phyloP scores from a whole-genome alignment of 2,329 filamentous ascomycete genomes.

The Gnomoniopsis smithogilvyi region DNA sequence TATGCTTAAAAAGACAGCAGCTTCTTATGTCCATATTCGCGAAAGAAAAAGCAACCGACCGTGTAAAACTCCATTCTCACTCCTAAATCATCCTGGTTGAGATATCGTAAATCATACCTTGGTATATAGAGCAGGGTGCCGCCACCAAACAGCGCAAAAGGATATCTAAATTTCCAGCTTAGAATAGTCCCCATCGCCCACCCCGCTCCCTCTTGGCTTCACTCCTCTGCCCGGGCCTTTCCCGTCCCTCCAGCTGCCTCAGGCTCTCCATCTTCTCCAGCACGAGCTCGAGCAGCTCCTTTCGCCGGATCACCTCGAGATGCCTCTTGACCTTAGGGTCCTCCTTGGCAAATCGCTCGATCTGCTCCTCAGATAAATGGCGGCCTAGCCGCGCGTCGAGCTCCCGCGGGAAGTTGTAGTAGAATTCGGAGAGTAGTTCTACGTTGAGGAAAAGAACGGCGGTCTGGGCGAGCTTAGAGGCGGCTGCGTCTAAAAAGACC shows the following conservation, averaged over 20 bases:
- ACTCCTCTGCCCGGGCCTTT: constrained; percentile 47
- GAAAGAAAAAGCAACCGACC: not conserved
- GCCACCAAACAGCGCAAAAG: not conserved
- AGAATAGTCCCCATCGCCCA: constrained; percentile 17
- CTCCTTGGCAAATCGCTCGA: constrained; percentile 89
- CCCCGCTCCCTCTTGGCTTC: constrained; percentile 26
- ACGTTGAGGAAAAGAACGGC: constrained; percentile 97
- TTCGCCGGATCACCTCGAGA: constrained; percentile 85
- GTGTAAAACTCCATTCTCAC: not conserved
- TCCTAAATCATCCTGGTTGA: not conserved
- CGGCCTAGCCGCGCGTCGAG: constrained; percentile 83
- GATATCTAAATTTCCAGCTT: not conserved
- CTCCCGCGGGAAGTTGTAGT: constrained; percentile 94
- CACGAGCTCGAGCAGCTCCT: constrained; percentile 89
- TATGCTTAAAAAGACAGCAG: not conserved
- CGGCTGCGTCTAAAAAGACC: constrained; percentile 95
- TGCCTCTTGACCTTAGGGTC: constrained; percentile 87
- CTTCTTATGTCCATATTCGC: not conserved
- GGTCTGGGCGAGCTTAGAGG: constrained; percentile 89
- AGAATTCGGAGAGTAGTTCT: constrained; percentile 93
- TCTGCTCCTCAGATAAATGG: constrained; percentile 71
- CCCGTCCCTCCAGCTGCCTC: constrained; percentile 75
- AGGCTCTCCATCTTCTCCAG: constrained; percentile 94
- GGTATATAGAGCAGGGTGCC: constrained; percentile 1
- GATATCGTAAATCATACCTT: constrained; percentile 7